Conservation (phyloP, 140 eudicot species). For the Flaveria floridana region DNA sequence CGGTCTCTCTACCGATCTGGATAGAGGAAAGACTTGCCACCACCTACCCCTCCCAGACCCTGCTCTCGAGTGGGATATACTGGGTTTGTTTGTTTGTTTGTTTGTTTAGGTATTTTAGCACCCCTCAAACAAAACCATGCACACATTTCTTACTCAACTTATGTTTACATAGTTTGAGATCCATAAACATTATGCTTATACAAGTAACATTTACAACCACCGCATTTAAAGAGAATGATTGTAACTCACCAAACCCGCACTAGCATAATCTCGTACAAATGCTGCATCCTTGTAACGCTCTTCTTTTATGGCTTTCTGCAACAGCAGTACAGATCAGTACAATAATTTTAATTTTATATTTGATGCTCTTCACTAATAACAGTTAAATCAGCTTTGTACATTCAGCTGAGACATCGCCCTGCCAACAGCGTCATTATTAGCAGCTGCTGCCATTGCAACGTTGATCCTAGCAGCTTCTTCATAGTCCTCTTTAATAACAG, state of each 20-base stretch:
- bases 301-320: conserved; percentile 79
- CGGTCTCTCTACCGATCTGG: no score
- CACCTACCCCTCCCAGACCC: no score
- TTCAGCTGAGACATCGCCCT: conserved; percentile 71
- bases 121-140: neutral
- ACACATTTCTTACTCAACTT: conserved; percentile 10
- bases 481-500: conserved; percentile 71
- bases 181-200: neutral
- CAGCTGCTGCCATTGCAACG: conserved; percentile 95
- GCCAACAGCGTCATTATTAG: conserved; percentile 82
- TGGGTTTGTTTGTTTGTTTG: no score
- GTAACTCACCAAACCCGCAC: conserved; percentile 89
- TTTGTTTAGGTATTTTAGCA: neutral
- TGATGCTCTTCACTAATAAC: neutral
- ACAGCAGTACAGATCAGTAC: conserved; percentile 6
- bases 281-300: conserved; percentile 90
- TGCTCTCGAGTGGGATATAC: no score
- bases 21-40: no score
- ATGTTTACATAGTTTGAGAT: neutral
- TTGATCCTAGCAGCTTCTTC: conserved; percentile 94
- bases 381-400: conserved; percentile 39
- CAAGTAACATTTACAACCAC: conserved; percentile 13
- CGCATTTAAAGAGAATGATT: neutral
- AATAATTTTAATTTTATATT: neutral
- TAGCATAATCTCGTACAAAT: conserved; percentile 69